Evolutionary conservation across 2,329 filamentous ascomycete genomes (phyloP).

Genomic region (Colletotrichum tanaceti): DNA sequence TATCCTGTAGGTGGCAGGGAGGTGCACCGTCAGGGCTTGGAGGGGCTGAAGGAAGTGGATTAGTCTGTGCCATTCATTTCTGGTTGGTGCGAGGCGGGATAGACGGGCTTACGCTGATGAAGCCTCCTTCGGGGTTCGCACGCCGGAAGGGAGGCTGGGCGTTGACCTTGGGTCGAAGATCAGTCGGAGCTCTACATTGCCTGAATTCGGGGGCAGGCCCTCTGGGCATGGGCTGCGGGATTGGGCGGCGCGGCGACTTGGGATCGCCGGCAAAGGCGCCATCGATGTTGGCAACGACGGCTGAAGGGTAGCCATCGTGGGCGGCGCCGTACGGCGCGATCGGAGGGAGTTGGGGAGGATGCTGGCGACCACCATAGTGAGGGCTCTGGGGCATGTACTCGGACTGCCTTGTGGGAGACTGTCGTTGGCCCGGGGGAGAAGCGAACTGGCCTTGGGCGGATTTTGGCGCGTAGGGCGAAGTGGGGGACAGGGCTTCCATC

Average conservation of each 20-base stretch:
- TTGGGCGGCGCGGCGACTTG: constrained; percentile 65
- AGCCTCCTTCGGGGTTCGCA: constrained; percentile 95
- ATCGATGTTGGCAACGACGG: constrained; percentile 78
- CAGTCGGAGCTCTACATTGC: constrained; percentile 77
- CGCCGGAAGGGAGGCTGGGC: constrained; percentile 89
- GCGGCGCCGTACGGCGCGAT: constrained; percentile 75
- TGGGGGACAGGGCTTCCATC: constrained; percentile 89
- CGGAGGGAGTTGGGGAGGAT: constrained; percentile 76
- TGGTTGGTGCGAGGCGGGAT: not conserved
- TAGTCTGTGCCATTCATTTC: constrained; percentile 37
- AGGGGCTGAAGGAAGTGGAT: constrained; percentile 73
- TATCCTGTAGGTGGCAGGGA: constrained; percentile 96
- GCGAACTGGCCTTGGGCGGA: constrained; percentile 67
- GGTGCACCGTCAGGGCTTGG: constrained; percentile 92
- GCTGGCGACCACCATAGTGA: constrained; percentile 66
- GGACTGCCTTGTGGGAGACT: constrained; percentile 80
- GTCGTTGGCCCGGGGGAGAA: constrained; percentile 68
- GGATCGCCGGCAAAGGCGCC: constrained; percentile 68
- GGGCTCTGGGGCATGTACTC: constrained; percentile 70
- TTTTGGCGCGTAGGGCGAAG: constrained; percentile 79
- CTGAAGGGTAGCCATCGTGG: constrained; percentile 79
- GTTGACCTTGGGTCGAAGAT: constrained; percentile 86
- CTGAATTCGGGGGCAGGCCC: constrained; percentile 89
- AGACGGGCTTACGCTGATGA: constrained; percentile 82
- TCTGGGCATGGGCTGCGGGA: constrained; percentile 61